Evolutionary conservation across 2,329 filamentous ascomycete species (phyloP), one percentile per base, ranked within the genome.

Genomic region (Aspergillus unguis): DNA sequence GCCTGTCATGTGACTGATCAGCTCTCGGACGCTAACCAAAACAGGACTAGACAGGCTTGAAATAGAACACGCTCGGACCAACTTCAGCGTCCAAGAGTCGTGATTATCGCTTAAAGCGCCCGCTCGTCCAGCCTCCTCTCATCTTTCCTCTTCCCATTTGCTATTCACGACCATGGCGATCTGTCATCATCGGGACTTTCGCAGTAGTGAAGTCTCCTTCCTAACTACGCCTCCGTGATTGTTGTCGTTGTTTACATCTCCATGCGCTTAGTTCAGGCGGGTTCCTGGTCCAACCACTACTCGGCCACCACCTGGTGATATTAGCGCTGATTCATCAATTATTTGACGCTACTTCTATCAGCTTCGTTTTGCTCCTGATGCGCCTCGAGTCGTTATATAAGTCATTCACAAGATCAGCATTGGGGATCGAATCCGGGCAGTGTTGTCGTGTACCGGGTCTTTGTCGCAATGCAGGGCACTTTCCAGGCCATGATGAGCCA

Each of bases 61-160:
- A 69, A 69, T 69, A 69, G 67, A 64, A 65, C 17, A 65, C 65
- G 53, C 46, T 62, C 62, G 63, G 62, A 59, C 59, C 46, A 44
- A 52, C 47, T 23, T 17, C 17, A 38, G 26, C n/a, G 37, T 23
- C 41, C 53, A 56, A 47, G 17, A 17, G 17, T 17, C 17, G 17
- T 17, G 17, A 17, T 17, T 54, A 51, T 47, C 52, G 53, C 48
- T 49, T 33, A 57, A 62, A 57, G 58, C 59, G 59, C 56, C 50
- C 54, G 54, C 52, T 56, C 57, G 32, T 57, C 59, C 59, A 60
- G 58, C 59, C 59, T 56, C 55, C 57, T 37, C 51, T 56, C 50
- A 50, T 50, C 48, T 46, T 53, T 48, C 50, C 45, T 45, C 37
- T 44, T 53, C 37, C 41, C 41, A 48, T 52, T 56, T 50, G 47